Evolutionary conservation across 2,329 filamentous ascomycete genomes (phyloP).

Genomic region (Biscogniauxia sp.): DNA sequence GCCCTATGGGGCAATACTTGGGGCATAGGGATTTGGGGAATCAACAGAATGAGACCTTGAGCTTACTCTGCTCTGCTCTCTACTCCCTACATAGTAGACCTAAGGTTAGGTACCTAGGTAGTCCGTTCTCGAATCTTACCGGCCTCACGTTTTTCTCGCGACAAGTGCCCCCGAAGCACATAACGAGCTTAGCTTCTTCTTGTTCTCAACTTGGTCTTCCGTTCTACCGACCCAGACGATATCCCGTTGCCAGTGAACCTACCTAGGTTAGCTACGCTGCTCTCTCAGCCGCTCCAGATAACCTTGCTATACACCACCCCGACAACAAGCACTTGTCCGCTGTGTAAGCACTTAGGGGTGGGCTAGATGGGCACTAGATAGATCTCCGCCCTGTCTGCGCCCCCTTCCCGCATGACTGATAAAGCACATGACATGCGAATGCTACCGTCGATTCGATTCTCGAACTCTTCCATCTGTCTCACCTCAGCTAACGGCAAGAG

Average conservation of each 20-base stretch:
- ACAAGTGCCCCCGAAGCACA: too few species aligned
- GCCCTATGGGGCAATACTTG: too few species aligned
- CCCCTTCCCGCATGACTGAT: neutral
- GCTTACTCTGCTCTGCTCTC: too few species aligned
- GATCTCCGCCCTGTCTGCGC: neutral
- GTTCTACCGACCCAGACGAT: too few species aligned
- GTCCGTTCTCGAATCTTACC: too few species aligned
- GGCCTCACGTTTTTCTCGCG: too few species aligned
- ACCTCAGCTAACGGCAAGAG: neutral
- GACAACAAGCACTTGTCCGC: neutral
- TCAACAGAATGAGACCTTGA: too few species aligned
- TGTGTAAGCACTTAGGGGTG: neutral
- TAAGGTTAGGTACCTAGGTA: too few species aligned
- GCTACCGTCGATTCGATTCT: neutral
- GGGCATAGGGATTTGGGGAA: too few species aligned
- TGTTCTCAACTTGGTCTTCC: too few species aligned
- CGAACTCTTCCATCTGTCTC: neutral
- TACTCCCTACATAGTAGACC: too few species aligned
- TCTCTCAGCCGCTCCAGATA: neutral
- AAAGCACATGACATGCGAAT: neutral
- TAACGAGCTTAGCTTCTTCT: too few species aligned
- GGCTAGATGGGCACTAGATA: neutral
- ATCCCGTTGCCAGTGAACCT: neutral
- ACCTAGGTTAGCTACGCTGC: neutral
- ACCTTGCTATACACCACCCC: neutral